Evolutionary conservation across 495 filamentous ascomycete genomes (phyloP).

Genomic region (Penicillium cataractarum): DNA sequence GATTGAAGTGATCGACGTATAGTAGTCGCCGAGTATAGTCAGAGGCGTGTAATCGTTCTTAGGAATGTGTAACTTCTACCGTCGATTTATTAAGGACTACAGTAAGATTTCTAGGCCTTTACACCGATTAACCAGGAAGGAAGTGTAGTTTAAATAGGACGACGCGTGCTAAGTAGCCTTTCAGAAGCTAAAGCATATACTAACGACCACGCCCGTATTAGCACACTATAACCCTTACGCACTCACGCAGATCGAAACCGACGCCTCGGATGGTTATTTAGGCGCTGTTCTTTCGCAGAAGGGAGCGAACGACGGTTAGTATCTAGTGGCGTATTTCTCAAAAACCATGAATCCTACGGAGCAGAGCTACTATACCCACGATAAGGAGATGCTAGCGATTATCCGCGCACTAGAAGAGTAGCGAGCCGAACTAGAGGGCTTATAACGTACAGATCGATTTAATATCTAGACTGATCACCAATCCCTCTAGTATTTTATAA

Average conservation of each 20-base stretch:
- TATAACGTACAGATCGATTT: not conserved
- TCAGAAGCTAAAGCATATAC: slow-evolving; percentile 17
- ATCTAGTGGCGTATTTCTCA: slow-evolving; percentile 22
- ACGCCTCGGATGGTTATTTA: slow-evolving; percentile 19
- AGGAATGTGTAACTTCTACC: slow-evolving; percentile 38
- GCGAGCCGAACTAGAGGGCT: not conserved
- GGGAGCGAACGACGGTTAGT: not conserved
- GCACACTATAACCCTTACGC: slow-evolving; percentile 12
- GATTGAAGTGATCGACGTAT: slow-evolving; percentile 26
- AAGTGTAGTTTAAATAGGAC: not conserved
- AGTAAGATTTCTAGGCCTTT: slow-evolving; percentile 20
- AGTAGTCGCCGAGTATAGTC: slow-evolving; percentile 2
- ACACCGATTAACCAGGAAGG: not conserved
- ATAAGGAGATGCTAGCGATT: slow-evolving; percentile 3
- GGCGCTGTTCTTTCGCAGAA: slow-evolving; percentile 18
- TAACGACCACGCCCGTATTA: slow-evolving; percentile 17
- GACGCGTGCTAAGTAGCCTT: not conserved
- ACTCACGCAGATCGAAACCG: slow-evolving; percentile 20
- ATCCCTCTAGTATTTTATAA: slow-evolving; percentile 1
- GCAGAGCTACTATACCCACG: not conserved
- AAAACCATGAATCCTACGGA: not conserved
- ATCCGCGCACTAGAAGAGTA: not conserved
- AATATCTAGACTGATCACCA: not conserved
- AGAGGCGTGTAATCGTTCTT: slow-evolving; percentile 29
- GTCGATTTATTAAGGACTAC: slow-evolving; percentile 32